These are phyloP conservation scores for Patellifolia procumbens DNA, from an alignment of 179 eudicot genomes.

Conservation along the genomic window DNA sequence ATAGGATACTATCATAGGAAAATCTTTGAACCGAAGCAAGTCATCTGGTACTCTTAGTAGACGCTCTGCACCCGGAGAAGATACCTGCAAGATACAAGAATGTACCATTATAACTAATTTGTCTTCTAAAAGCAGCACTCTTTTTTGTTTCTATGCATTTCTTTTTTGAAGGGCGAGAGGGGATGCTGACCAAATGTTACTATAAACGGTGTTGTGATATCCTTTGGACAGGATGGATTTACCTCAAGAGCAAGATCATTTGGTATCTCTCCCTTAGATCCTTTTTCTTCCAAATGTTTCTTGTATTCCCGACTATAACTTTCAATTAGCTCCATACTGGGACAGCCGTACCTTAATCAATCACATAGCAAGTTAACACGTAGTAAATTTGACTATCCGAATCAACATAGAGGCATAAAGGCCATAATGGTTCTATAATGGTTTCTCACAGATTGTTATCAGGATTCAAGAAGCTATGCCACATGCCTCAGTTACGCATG, in stretches of 20 bases:
- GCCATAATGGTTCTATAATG: background rate
- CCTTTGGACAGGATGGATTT: background rate
- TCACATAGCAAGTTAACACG: background rate
- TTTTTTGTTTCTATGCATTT: background rate
- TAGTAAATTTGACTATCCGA: background rate
- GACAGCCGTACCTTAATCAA: conserved; percentile 74
- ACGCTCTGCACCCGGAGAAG: conserved; percentile 92
- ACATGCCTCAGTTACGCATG: background rate
- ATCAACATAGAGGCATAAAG: conserved; percentile 11
- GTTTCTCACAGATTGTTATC: background rate
- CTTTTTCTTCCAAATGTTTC: conserved; percentile 70
- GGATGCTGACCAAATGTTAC: background rate
- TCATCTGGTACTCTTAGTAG: conserved; percentile 77
- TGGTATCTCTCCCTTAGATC: conserved; percentile 71
- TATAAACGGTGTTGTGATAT: background rate
- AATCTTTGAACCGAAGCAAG: conserved; percentile 63
- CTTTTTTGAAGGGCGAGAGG: too few species aligned
- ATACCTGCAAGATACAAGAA: conserved; percentile 54
- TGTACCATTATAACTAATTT: background rate
- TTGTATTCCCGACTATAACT: conserved; percentile 59
- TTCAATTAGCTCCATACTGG: conserved; percentile 67
- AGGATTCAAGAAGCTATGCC: background rate
- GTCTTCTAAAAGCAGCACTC: background rate
- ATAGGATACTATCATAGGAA: conserved; percentile 72
- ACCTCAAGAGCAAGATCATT: conserved; percentile 88